These are phyloP conservation scores for Fennellomyces sp. DNA, from an alignment of 371 early-diverging fungal species.

Conservation along the genomic window DNA sequence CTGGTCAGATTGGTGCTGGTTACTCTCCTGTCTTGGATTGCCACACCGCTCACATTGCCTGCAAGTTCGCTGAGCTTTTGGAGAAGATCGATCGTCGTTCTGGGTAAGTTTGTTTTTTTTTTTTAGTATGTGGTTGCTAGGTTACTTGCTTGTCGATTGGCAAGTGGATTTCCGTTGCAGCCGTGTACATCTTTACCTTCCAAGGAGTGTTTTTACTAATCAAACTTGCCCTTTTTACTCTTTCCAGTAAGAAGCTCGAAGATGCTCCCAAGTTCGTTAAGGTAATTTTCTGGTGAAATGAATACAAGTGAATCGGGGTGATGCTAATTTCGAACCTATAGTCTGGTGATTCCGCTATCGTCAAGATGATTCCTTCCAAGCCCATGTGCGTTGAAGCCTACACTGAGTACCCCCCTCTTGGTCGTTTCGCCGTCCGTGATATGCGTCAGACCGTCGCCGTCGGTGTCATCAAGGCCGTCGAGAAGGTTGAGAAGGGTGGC, in stretches of 20 bases:
- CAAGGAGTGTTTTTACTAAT: too few species aligned
- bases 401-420: conserved; percentile 91
- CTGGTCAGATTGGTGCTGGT: conserved; percentile 89
- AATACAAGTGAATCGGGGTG: too few species aligned
- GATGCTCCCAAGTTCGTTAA: conserved; percentile 49
- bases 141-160: too few species aligned
- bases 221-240: not conserved
- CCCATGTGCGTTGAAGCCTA: conserved; percentile 97
- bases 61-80: conserved; percentile 89
- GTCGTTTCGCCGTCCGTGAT: conserved; percentile 98
- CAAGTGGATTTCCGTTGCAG: too few species aligned
- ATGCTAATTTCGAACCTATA: too few species aligned
- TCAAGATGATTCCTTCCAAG: conserved; percentile 94
- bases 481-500: conserved; percentile 73
- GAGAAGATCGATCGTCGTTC: conserved; percentile 97
- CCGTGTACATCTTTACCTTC: too few species aligned
- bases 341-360: conserved; percentile 94
- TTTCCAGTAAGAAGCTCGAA: conserved; percentile 58
- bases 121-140: too few species aligned
- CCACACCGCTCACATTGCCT: conserved; percentile 97
- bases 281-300: too few species aligned
- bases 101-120: conserved; percentile 8
- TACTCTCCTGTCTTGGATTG: conserved; percentile 96
- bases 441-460: conserved; percentile 94
- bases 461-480: conserved; percentile 96